Evolutionary conservation across 106 monocot genomes (phyloP), one percentile per base, ranked within the genome.

Genomic region (Apostasia ramifera): DNA sequence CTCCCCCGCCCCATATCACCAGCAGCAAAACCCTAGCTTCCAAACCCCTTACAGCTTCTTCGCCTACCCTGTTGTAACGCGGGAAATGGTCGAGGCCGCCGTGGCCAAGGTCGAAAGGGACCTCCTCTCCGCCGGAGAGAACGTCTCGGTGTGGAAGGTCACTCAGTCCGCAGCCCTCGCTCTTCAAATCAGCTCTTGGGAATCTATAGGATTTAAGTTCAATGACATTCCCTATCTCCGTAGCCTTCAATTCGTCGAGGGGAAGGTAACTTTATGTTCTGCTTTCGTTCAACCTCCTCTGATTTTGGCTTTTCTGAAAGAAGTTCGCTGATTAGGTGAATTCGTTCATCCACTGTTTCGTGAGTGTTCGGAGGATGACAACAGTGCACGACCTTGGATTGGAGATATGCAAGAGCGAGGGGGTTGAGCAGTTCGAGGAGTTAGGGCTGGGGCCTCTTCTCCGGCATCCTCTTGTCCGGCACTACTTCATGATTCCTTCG

Each of bases 311-410:
- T 5, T 26, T 52, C 40, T 41, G 5, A 40, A 26, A 26, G 26
- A 26, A 26, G 26, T 26, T 26, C 0, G 26, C 26, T 51, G 2
- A 46, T 53, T 47, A 78, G 78, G 67, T 78, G 40, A 78, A 78
- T 42, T 59, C 72, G 2, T 78, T 78, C 15, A 78, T 78, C 43
- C 78, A 72, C 60, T 72, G 78, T 59, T 78, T 78, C 55, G 78
- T 78, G 5, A 26, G 44, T 44, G 58, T 59, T 15, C 58, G 78
- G 12, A 66, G 52, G 40, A 78, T 78, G 72, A 78, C 78, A 4
- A 59, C 78, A 1, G 51, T 78, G 40, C 59, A 78, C 39, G 78
- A 78, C 43, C 37, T 78, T 26, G 67, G 67, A 12, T 45, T 53
- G 3, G 72, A 66, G 50, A 53, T 78, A 12, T 72, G 78, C 54